phyloP scores from a whole-genome alignment of 208 protist species.

The Trypanosoma melophagium region DNA sequence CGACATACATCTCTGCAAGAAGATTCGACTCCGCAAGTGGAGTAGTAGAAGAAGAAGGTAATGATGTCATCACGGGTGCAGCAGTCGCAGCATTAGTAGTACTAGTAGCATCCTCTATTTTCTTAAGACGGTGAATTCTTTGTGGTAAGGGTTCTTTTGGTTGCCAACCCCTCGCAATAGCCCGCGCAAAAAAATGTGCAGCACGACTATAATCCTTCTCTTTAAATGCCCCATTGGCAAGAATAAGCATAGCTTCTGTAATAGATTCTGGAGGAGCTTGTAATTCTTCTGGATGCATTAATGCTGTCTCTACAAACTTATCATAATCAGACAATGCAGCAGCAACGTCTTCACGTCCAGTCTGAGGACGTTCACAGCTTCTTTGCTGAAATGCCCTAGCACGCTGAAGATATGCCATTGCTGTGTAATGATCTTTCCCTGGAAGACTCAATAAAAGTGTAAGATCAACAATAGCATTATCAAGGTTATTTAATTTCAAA shows the following conservation, averaged over 20 bases:
- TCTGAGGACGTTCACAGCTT: constrained; percentile 23
- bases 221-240: constrained; percentile 78
- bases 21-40: constrained; percentile 31
- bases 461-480: constrained; percentile 81
- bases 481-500: constrained; percentile 48
- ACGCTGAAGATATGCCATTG: constrained; percentile 75
- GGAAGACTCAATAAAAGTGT: constrained; percentile 60
- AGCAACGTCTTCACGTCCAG: constrained; percentile 47
- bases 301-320: constrained; percentile 40
- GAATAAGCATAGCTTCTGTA: constrained; percentile 75
- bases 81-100: too few species aligned
- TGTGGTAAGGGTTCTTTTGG: constrained; percentile 30
- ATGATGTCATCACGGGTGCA: neutral
- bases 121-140: neutral
- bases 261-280: constrained; percentile 36
- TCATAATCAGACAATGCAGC: constrained; percentile 59
- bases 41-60: neutral
- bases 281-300: constrained; percentile 16
- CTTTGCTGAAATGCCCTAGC: constrained; percentile 65
- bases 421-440: constrained; percentile 46
- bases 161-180: constrained; percentile 73
- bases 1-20: constrained; percentile 75
- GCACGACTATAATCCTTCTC: constrained; percentile 51
- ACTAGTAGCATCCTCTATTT: too few species aligned
- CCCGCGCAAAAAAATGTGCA: constrained; percentile 65